Evolutionary conservation across 2,329 filamentous ascomycete genomes (phyloP).

Genomic region (Beauveria brongniartii): DNA sequence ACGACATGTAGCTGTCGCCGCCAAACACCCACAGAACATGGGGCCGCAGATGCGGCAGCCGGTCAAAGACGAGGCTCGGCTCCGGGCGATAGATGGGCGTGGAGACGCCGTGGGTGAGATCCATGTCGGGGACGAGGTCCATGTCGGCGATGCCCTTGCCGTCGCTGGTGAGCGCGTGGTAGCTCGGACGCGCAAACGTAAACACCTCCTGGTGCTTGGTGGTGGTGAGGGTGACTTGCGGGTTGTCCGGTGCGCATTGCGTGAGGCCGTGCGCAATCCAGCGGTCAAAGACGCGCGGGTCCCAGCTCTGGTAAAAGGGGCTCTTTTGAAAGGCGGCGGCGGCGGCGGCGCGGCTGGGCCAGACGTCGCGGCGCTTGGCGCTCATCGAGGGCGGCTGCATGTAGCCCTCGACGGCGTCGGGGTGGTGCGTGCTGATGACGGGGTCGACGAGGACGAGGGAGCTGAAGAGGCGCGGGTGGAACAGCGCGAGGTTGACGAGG

Average conservation of each 20-base stretch:
- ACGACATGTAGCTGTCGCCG: constrained; percentile 47
- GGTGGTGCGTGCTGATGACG: constrained; percentile 52
- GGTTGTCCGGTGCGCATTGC: constrained; percentile 36
- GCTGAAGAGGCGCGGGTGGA: constrained; percentile 74
- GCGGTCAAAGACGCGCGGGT: constrained; percentile 63
- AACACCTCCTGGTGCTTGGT: constrained; percentile 73
- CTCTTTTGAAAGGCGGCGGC: constrained; percentile 55
- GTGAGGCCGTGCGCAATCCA: constrained; percentile 62
- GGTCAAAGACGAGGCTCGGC: constrained; percentile 43
- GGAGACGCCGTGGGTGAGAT: constrained; percentile 28
- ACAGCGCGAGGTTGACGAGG: constrained; percentile 61
- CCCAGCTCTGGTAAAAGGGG: constrained; percentile 73
- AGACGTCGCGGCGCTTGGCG: constrained; percentile 65
- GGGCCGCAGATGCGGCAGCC: constrained; percentile 54
- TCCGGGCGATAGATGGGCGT: constrained; percentile 62
- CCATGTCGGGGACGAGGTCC: constrained; percentile 37
- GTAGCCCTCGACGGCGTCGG: constrained; percentile 25
- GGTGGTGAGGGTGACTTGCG: constrained; percentile 64
- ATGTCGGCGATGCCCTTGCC: constrained; percentile 32
- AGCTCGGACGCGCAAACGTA: constrained; percentile 61
- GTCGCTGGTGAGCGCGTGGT: constrained; percentile 31
- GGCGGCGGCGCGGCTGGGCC: constrained; percentile 69
- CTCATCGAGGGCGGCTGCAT: constrained; percentile 49
- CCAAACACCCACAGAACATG: constrained; percentile 65
- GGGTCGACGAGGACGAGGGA: constrained; percentile 77